Evolutionary conservation across 352 stramenopile species (phyloP).

Genomic region (Globisporangium nunn): DNA sequence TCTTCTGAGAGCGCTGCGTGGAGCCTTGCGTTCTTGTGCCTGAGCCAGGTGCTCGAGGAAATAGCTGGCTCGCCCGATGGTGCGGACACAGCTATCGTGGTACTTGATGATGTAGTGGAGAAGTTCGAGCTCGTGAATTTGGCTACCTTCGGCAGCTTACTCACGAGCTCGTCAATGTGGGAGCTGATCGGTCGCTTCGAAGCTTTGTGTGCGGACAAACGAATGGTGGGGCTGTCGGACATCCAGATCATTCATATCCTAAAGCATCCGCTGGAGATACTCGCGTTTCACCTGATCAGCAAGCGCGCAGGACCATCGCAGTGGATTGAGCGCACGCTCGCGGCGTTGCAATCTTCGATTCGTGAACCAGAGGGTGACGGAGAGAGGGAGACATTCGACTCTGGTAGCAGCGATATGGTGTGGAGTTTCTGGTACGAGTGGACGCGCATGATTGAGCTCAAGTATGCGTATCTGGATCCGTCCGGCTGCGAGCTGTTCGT

Average conservation of each 20-base stretch:
- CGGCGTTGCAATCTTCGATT: background rate
- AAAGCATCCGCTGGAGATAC: constrained; percentile 34
- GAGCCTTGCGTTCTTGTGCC: constrained; percentile 23
- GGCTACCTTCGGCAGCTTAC: constrained; percentile 8
- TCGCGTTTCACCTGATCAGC: constrained; percentile 29
- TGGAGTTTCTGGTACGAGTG: constrained; percentile 16
- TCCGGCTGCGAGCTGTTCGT: constrained; percentile 18
- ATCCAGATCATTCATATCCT: constrained; percentile 26
- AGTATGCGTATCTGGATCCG: constrained; percentile 35
- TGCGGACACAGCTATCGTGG: constrained; percentile 22
- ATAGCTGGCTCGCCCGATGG: background rate
- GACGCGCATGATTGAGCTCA: constrained; percentile 36
- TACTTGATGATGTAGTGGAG: constrained; percentile 26
- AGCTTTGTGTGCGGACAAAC: constrained; percentile 4
- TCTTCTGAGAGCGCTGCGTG: constrained; percentile 10
- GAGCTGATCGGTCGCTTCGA: constrained; percentile 18
- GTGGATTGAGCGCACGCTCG: constrained; percentile 7
- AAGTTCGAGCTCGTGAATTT: constrained; percentile 34
- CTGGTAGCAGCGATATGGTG: background rate
- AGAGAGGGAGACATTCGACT: background rate
- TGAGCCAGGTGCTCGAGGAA: constrained; percentile 15
- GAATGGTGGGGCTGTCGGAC: constrained; percentile 13
- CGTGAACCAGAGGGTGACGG: background rate
- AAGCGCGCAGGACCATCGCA: background rate
- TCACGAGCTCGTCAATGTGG: constrained; percentile 11